phyloP scores from a whole-genome alignment of 306 rosid genomes.

The Acmispon strigosus region DNA sequence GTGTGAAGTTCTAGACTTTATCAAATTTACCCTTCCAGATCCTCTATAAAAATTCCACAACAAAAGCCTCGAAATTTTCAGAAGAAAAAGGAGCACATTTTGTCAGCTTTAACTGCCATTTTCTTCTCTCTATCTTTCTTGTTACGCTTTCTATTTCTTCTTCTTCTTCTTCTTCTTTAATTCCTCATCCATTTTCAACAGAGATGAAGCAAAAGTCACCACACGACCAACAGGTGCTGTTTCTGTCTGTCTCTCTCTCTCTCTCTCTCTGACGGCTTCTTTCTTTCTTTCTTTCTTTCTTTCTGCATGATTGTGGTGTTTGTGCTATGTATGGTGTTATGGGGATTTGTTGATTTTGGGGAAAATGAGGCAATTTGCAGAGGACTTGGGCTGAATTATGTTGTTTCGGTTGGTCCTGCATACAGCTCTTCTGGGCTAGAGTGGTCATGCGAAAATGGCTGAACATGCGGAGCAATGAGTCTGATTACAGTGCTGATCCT shows the following conservation, averaged over 20 bases:
- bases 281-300: background rate
- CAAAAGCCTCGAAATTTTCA: background rate
- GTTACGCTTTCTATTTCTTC: background rate
- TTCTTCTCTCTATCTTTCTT: background rate
- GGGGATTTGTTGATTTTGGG: constrained; percentile 40
- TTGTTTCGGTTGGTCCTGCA: constrained; percentile 87
- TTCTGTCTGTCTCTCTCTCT: background rate
- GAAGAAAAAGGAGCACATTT: background rate
- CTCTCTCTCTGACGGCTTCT: background rate
- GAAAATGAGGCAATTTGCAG: constrained; percentile 61
- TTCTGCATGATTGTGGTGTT: background rate
- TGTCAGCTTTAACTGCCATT: constrained; percentile 13
- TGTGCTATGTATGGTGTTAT: constrained; percentile 5
- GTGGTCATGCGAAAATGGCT: constrained; percentile 85
- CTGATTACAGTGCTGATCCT: constrained; percentile 89
- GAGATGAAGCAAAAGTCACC: constrained; percentile 49
- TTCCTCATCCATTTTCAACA: constrained; percentile 2
- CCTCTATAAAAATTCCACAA: constrained; percentile 1
- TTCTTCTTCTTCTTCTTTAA: background rate
- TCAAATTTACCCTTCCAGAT: background rate
- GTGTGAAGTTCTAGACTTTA: too few species aligned
- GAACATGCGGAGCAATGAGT: constrained; percentile 59
- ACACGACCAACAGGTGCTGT: constrained; percentile 43
- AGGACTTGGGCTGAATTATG: constrained; percentile 78
- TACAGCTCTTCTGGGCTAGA: constrained; percentile 88